Percentiles rank a stretch among this genome's conserved stretches.
Evolutionary conservation across 2,329 filamentous ascomycete genomes (phyloP).

Genomic region (Fusarium sp.): DNA sequence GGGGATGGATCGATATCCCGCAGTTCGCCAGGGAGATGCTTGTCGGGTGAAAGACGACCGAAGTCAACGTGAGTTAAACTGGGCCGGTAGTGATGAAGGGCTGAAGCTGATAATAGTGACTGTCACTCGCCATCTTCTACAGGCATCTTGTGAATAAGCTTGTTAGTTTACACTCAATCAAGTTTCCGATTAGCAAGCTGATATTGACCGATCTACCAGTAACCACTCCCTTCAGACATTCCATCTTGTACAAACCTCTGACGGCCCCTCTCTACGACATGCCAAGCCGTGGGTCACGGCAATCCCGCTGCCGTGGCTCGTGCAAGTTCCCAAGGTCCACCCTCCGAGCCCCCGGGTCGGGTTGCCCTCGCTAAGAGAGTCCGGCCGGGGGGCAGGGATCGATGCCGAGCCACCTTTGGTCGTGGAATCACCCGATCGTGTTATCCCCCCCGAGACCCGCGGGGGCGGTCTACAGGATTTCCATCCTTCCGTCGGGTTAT

Average conservation of each 20-base stretch:
- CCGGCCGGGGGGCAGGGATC: background rate
- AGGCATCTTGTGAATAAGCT: background rate
- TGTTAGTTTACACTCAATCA: background rate
- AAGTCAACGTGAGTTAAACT: background rate
- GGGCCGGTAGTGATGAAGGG: background rate
- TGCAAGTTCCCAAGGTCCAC: background rate
- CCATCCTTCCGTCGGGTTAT: background rate
- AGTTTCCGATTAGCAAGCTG: background rate
- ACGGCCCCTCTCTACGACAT: background rate
- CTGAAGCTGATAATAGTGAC: background rate
- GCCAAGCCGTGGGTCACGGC: background rate
- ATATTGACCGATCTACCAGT: background rate
- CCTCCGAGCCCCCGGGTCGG: slow-evolving; percentile 1
- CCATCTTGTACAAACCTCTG: background rate
- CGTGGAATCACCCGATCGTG: background rate
- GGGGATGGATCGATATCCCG: background rate
- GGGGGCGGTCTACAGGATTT: background rate
- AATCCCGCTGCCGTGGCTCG: background rate
- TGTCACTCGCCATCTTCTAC: background rate
- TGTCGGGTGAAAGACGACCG: background rate
- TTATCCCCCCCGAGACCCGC: background rate
- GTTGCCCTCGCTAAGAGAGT: background rate
- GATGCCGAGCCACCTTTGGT: background rate
- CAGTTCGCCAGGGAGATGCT: background rate
- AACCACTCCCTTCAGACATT: background rate